These are phyloP conservation scores for Cladorrhinum sp. DNA, from an alignment of 2,329 filamentous ascomycete genomes.

Conservation along the genomic window DNA sequence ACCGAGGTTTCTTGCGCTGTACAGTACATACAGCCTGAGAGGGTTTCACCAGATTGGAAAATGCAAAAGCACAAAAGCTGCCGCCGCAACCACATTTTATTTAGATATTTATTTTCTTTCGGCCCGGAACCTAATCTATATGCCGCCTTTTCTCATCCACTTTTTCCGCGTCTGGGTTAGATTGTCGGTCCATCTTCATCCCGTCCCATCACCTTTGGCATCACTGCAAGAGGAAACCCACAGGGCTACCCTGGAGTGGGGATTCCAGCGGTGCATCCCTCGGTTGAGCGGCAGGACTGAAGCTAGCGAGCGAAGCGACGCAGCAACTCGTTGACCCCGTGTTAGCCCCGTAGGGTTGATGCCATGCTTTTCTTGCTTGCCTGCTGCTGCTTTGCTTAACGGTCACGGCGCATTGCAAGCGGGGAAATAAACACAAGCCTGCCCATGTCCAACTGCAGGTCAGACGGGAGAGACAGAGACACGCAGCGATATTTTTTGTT, in stretches of 20 bases:
- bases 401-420: constrained; percentile 1
- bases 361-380: not conserved
- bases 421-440: not conserved
- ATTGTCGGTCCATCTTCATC: not conserved
- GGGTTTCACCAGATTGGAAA: not conserved
- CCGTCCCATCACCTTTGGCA: not conserved
- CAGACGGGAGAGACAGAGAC: not conserved
- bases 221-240: not conserved
- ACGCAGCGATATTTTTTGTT: not conserved
- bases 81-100: not conserved
- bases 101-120: not conserved
- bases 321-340: not conserved
- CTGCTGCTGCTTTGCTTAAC: not conserved
- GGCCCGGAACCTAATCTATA: not conserved
- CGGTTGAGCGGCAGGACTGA: not conserved
- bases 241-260: not conserved
- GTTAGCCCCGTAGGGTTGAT: not conserved
- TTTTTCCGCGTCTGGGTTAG: not conserved
- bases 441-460: constrained; percentile 1
- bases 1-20: too few relatives aligned
- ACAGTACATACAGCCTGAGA: too few relatives aligned
- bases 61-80: not conserved
- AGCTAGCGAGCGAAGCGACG: not conserved
- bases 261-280: not conserved
- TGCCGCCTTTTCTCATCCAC: not conserved